These are phyloP conservation scores for Fraxinus americana DNA, from an alignment of 257 asterid species.

Conservation along the genomic window DNA sequence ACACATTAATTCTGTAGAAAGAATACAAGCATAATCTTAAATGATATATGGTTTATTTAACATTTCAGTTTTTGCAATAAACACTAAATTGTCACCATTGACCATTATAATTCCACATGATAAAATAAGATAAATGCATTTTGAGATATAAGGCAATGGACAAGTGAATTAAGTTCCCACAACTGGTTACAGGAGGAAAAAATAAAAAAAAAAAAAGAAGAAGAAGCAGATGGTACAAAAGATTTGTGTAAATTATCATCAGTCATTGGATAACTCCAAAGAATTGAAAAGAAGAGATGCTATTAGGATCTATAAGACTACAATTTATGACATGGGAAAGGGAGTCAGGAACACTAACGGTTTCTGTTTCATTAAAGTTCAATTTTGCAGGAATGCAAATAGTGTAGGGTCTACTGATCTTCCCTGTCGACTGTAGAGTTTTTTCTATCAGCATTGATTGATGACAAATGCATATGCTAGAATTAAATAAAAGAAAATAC, in stretches of 20 bases:
- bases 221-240: no score
- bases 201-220: no score
- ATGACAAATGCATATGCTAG: not conserved
- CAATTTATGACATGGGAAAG: constrained; percentile 2
- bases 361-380: constrained; percentile 23
- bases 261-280: no score
- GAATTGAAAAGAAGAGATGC: not conserved
- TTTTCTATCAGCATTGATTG: constrained; percentile 17
- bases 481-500: constrained; percentile 8
- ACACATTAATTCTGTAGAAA: not conserved
- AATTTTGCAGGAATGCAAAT: constrained; percentile 25
- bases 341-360: not conserved
- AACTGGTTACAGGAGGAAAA: no score
- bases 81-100: not conserved
- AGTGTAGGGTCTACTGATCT: constrained; percentile 20
- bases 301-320: not conserved
- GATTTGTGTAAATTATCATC: no score
- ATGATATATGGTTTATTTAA: not conserved
- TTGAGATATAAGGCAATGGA: no score
- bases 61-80: not conserved
- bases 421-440: constrained; percentile 2
- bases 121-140: not conserved
- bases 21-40: not conserved
- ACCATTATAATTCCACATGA: not conserved
- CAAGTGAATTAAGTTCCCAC: no score